Percentiles rank a stretch among this genome's conserved stretches.
These are phyloP conservation scores for Ogataea hybrid DNA, from an alignment of 1,139 yeast genomes.

Conservation along the genomic window DNA sequence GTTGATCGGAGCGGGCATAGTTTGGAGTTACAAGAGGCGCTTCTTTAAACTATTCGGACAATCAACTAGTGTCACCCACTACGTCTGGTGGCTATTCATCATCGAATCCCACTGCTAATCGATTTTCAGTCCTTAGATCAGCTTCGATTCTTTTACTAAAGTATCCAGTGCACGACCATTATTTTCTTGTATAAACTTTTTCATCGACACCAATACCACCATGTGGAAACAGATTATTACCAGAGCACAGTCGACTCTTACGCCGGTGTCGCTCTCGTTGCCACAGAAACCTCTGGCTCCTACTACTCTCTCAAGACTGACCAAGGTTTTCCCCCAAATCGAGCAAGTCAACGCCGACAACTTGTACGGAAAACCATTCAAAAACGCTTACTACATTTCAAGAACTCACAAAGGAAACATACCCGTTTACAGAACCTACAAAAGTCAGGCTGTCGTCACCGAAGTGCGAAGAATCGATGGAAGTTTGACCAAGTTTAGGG, in stretches of 20 bases:
- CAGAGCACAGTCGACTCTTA: constrained; percentile 19
- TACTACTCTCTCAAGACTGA: constrained; percentile 10
- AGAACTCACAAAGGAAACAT: constrained; percentile 61
- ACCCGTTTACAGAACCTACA: constrained; percentile 64
- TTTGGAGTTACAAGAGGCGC: too few species aligned
- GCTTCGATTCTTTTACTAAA: background rate
- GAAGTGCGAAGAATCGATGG: constrained; percentile 67
- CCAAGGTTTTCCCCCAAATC: constrained; percentile 27
- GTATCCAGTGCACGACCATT: background rate
- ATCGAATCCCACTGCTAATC: background rate
- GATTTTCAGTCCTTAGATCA: background rate
- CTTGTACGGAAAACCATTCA: constrained; percentile 22
- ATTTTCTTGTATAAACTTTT: background rate
- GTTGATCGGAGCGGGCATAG: too few species aligned
- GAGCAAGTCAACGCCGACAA: constrained; percentile 25
- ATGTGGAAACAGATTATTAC: constrained; percentile 9
- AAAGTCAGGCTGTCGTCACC: constrained; percentile 52
- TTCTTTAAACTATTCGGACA: too few species aligned
- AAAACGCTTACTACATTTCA: constrained; percentile 42
- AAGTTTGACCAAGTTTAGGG: constrained; percentile 53
- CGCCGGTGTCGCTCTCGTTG: constrained; percentile 1
- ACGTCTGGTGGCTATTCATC: too few species aligned
- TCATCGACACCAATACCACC: background rate
- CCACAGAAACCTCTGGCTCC: background rate
- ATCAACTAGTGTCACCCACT: too few species aligned